Base-by-base conservation (phyloP, 331 rosid species). In the Phaseolus coccineus region DNA sequence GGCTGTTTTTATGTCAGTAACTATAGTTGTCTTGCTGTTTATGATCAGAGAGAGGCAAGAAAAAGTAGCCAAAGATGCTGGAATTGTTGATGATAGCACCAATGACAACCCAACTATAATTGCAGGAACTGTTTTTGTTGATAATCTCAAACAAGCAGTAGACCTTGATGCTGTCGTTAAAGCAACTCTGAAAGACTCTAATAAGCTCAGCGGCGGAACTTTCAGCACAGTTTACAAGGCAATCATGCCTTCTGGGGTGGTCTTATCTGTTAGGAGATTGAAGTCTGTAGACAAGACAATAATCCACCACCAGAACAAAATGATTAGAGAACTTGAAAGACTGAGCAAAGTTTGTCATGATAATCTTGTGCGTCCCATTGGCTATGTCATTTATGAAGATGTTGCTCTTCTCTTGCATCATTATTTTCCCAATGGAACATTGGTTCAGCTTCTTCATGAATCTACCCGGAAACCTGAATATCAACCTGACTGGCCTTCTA, bases 241-340 rank as follows among this genome's bases (percentile, higher is more conserved):
- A 62, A 86, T 88, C 71, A 91, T 96, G 99, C 99, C 99, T 82
- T 96, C 98, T 5, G 99, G 98, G 52, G 81, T 93, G 87, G 85
- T 93, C 37, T 50, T 96, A 73, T 90, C 98, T 1, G 97, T 96
- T 30, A 91, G 91, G 91, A 91, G 96, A 86, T 83, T 96, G 65
- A 96, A 91, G 84, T 96, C 98, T 64, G 86, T 96, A 90, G 99
- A 96, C 86, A 86, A 92, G 93, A 90, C 99, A 27, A 93, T 96
- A 79, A 85, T 96, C 86, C 93, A 96, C 78, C 99, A 96, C 81
- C 99, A 96, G 83, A 87, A 87, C 85, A 96, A 93, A 88, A 96
- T 96, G 99, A 90, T 96, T 66, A 86, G 97, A 86, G 99, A 96
- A 81, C 98, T 96, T n/a, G 98, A 96, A 83, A 91, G 97, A 85